Conservation (phyloP, 164 flowering plant genomes). For the Stephania japonica region DNA sequence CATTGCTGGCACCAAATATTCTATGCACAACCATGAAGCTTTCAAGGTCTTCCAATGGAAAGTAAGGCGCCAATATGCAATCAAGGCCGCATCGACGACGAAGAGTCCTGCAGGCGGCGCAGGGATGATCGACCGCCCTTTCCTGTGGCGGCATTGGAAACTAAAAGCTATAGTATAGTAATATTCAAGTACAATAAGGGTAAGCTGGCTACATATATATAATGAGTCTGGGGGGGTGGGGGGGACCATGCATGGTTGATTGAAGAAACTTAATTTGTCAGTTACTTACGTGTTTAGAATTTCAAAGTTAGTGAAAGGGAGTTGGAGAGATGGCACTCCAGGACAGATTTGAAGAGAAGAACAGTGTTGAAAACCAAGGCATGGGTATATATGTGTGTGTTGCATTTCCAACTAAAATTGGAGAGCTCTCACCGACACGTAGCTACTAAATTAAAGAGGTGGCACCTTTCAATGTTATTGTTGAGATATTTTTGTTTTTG, state of each 20-base stretch:
- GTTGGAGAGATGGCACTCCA: constrained; percentile 1
- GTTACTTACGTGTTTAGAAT: not conserved
- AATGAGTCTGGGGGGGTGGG: not conserved
- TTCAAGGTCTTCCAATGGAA: constrained; percentile 1
- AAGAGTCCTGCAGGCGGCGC: not conserved
- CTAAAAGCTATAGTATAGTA: not conserved
- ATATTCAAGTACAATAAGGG: not conserved
- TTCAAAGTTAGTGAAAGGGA: constrained; percentile 1
- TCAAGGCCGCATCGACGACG: not conserved
- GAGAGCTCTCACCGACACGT: not conserved
- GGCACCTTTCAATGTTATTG: not conserved
- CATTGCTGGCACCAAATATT: constrained; percentile 1
- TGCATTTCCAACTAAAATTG: not conserved
- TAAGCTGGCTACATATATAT: not conserved
- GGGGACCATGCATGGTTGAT: not conserved
- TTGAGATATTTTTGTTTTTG: no score
- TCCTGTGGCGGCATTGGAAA: not conserved
- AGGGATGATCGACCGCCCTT: not conserved
- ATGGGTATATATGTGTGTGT: no score
- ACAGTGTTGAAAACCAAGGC: not conserved
- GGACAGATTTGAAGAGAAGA: not conserved
- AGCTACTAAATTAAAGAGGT: not conserved
- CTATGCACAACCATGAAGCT: not conserved
- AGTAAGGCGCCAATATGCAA: not conserved
- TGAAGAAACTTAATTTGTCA: not conserved